Conservation (phyloP, 2,329 filamentous ascomycete genomes). For the Phoma sp. region DNA sequence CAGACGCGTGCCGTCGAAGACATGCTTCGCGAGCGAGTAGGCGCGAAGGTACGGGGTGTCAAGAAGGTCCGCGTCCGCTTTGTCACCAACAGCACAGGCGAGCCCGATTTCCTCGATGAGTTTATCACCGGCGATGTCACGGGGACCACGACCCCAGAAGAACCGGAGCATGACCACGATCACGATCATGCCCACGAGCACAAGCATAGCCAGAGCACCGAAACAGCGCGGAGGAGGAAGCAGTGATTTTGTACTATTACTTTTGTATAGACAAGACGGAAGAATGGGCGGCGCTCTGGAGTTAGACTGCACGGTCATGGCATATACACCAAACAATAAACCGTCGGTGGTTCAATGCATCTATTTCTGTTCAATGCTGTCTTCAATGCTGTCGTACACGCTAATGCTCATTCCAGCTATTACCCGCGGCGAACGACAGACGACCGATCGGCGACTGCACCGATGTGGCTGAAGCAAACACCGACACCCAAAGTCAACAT, state of each 20-base stretch:
- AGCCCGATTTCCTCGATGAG: constrained; percentile 74
- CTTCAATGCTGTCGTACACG: constrained; percentile 1
- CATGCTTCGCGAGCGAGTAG: constrained; percentile 74
- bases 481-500: constrained; percentile 6
- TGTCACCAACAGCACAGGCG: constrained; percentile 69
- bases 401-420: constrained; percentile 18
- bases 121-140: constrained; percentile 50
- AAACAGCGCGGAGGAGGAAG: constrained; percentile 26
- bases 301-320: constrained; percentile 27
- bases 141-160: constrained; percentile 39
- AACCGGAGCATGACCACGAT: constrained; percentile 39
- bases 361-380: neutral
- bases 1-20: constrained; percentile 76
- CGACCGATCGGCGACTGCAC: constrained; percentile 16
- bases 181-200: constrained; percentile 39
- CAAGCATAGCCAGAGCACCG: constrained; percentile 27
- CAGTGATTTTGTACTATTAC: constrained; percentile 28
- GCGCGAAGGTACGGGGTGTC: constrained; percentile 80
- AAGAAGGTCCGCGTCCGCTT: constrained; percentile 86
- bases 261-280: constrained; percentile 24
- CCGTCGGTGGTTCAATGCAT: constrained; percentile 14
- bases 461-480: constrained; percentile 10
- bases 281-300: constrained; percentile 31
- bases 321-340: constrained; percentile 14
- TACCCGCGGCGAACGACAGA: constrained; percentile 18